Evolutionary conservation across 371 early-diverging fungal species (phyloP), one percentile per base, ranked within the genome.

Genomic region (Mucor ambiguus): DNA sequence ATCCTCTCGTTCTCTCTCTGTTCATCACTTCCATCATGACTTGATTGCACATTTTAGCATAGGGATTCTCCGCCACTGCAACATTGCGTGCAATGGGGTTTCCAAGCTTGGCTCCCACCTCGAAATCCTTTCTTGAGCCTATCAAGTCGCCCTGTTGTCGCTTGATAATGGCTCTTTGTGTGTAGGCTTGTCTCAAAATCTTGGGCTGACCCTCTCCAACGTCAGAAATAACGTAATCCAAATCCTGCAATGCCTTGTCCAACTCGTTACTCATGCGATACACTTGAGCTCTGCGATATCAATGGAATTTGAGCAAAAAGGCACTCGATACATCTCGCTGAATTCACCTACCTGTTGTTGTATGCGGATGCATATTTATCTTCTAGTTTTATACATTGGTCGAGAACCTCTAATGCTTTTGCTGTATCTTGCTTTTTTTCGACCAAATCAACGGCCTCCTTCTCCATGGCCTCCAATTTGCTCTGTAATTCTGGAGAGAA

Each of bases 11-110:
- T 61, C 64, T 63, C 73, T 87, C 84, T 9, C 80, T 76, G 24
- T 76, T 76, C 81, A 92, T 89, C 57, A 88, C 86, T 63, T 93
- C 88, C 71, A 86, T 78, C 67, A 93, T 85, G 58, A 91, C 87
- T 33, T 88, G 89, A 52, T 89, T 88, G 64, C 93, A 96, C 85
- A 96, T 83, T 64, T 95, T 94, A 5, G 96, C 95, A 79, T 93
- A 94, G 2, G 96, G 96, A 69, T 96, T 96, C 66, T 94, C 93
- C 63, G 85, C 80, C 0, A 94, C 90, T 28, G 88, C 81, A 0
- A 89, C 82, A 26, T 84, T 83, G 64, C 89, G 87, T n/a, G 96
- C 95, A 7, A 95, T 66, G 29, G 91, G 88, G 70, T 93, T 95
- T 8, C 96, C 96, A 60, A 80, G 88, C 64, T 87, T 84, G 2